Percentiles rank a stretch among this genome's conserved stretches.
Evolutionary conservation across 306 rosid species (phyloP).

Genomic region (Citrullus amarus): DNA sequence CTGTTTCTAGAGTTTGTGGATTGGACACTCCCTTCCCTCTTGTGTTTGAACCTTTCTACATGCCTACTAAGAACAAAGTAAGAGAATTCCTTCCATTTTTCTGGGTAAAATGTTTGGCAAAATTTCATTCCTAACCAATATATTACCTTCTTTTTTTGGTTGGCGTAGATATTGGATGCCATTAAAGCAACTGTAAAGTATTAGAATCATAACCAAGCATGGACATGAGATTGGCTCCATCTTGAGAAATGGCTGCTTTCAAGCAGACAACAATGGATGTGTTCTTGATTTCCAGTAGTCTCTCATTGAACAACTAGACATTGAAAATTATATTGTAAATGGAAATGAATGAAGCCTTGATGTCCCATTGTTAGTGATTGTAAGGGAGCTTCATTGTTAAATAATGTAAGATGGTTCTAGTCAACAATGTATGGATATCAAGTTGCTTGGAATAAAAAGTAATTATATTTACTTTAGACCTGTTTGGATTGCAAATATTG

Average conservation of each 20-base stretch:
- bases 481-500: too few relatives aligned
- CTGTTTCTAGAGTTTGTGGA: constrained; percentile 83
- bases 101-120: not conserved
- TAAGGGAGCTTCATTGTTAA: not conserved
- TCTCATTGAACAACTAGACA: not conserved
- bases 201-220: constrained; percentile 14
- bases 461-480: not conserved
- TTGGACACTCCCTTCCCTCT: constrained; percentile 96
- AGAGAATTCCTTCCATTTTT: not conserved
- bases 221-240: not conserved
- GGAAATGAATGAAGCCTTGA: not conserved
- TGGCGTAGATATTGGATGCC: constrained; percentile 86
- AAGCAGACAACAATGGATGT: not conserved
- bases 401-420: not conserved
- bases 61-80: constrained; percentile 94
- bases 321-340: not conserved
- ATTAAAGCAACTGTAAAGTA: constrained; percentile 72
- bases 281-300: not conserved
- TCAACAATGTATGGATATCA: not conserved
- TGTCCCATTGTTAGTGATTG: not conserved
- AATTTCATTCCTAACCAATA: not conserved
- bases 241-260: not conserved
- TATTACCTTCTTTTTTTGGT: not conserved
- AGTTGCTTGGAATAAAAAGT: not conserved
- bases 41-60: constrained; percentile 90